phyloP scores from a whole-genome alignment of 2,329 filamentous ascomycete genomes.

The Neofusicoccum kwambonambiense region DNA sequence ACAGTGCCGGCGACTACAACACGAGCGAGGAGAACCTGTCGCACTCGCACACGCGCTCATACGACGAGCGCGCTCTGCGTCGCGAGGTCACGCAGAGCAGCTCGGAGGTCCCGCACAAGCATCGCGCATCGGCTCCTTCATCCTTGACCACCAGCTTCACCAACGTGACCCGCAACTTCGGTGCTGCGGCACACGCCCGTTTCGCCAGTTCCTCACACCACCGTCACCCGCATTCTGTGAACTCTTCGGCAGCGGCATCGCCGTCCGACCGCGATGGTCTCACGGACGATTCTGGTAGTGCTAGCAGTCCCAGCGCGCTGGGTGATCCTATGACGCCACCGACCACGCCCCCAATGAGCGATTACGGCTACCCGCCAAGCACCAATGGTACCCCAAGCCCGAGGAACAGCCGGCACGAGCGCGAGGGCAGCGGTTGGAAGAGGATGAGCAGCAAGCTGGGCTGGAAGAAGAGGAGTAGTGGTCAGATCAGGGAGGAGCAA shows the following conservation, averaged over 20 bases:
- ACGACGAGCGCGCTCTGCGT: slow-evolving; percentile 42
- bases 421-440: slow-evolving; percentile 37
- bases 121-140: slow-evolving; percentile 41
- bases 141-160: slow-evolving; percentile 32
- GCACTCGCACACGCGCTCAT: slow-evolving; percentile 39
- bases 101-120: slow-evolving; percentile 14
- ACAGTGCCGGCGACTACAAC: slow-evolving; percentile 49
- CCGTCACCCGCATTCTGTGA: slow-evolving; percentile 14
- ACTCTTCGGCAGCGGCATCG: slow-evolving; percentile 25
- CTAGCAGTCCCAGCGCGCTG: slow-evolving; percentile 23
- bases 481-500: slow-evolving; percentile 16
- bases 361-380: slow-evolving; percentile 23
- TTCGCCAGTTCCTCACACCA: slow-evolving; percentile 31
- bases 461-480: slow-evolving; percentile 32
- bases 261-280: slow-evolving; percentile 36
- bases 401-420: slow-evolving; percentile 36
- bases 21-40: slow-evolving; percentile 40
- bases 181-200: slow-evolving; percentile 27
- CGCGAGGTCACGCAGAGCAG: slow-evolving; percentile 24
- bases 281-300: slow-evolving; percentile 65
- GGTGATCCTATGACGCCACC: slow-evolving; percentile 63
- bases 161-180: slow-evolving; percentile 21
- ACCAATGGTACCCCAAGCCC: slow-evolving; percentile 36
- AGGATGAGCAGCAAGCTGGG: slow-evolving; percentile 42
- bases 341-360: slow-evolving; percentile 61